Percentiles rank a stretch among this genome's conserved stretches.
Conservation (phyloP, 2,329 filamentous ascomycete species). For the Fusarium oligoseptatum region DNA sequence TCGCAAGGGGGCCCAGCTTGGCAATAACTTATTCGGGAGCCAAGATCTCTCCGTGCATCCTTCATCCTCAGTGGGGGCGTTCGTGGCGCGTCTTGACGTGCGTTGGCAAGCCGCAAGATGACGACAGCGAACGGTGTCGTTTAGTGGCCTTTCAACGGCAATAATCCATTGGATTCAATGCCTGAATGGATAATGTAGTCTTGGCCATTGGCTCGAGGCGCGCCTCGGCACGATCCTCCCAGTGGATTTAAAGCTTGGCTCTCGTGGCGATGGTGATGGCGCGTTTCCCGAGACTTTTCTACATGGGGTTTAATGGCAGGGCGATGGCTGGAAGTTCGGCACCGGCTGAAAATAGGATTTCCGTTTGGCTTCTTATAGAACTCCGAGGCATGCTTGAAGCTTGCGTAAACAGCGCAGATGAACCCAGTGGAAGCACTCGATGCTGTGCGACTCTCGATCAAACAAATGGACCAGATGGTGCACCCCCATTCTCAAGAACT, state of each 20-base stretch:
- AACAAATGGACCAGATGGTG: background rate
- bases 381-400: background rate
- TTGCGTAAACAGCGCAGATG: background rate
- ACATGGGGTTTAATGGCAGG: background rate
- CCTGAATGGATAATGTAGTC: background rate
- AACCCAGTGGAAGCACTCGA: background rate
- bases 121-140: conserved; percentile 3
- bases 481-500: background rate
- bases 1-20: background rate
- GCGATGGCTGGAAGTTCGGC: background rate
- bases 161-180: background rate
- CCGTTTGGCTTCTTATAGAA: background rate
- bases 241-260: background rate
- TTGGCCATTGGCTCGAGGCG: background rate
- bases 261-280: background rate
- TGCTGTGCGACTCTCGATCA: background rate
- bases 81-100: conserved; percentile 1
- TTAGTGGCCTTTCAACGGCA: conserved; percentile 6
- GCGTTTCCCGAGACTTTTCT: background rate
- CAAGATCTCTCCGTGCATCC: background rate
- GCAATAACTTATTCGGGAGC: conserved; percentile 7
- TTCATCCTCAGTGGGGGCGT: conserved; percentile 7
- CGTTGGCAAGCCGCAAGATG: conserved; percentile 15
- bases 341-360: background rate
- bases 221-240: background rate